Evolutionary conservation across 805 yeast genomes (phyloP).

Genomic region (Myxozyma melibiosi): DNA sequence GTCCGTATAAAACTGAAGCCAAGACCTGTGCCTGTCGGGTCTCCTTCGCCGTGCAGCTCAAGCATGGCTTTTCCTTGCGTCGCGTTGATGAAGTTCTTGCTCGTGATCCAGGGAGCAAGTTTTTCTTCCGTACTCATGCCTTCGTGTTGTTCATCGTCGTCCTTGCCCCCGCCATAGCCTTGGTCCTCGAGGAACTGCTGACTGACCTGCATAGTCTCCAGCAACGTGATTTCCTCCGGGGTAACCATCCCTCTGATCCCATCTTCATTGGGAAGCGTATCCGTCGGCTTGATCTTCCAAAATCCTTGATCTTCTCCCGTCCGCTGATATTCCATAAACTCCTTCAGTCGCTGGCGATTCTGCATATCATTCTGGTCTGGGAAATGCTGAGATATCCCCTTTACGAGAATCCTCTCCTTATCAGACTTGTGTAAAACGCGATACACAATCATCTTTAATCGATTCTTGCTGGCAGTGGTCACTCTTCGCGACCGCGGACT

Average conservation of each 20-base stretch:
- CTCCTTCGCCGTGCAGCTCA: slow-evolving; percentile 92
- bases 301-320: slow-evolving; percentile 91
- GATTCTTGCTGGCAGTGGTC: slow-evolving; percentile 85
- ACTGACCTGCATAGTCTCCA: slow-evolving; percentile 94
- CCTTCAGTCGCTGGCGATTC: slow-evolving; percentile 90
- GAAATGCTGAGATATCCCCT: slow-evolving; percentile 86
- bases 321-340: slow-evolving; percentile 96
- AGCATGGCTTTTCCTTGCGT: slow-evolving; percentile 97
- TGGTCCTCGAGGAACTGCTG: slow-evolving; percentile 84
- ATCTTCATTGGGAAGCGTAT: slow-evolving; percentile 71
- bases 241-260: slow-evolving; percentile 78
- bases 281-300: slow-evolving; percentile 81
- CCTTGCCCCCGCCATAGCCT: slow-evolving; percentile 53
- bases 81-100: slow-evolving; percentile 86
- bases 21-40: slow-evolving; percentile 88
- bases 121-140: slow-evolving; percentile 72
- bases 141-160: slow-evolving; percentile 47
- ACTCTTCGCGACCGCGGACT: slow-evolving; percentile 98
- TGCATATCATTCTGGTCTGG: slow-evolving; percentile 98
- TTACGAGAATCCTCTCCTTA: slow-evolving; percentile 73
- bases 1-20: slow-evolving; percentile 86
- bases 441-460: slow-evolving; percentile 91
- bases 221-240: slow-evolving; percentile 85
- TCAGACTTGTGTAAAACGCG: slow-evolving; percentile 78
- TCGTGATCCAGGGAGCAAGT: slow-evolving; percentile 90